Evolutionary conservation across 768 basidiomycete species (phyloP).

Genomic region (Psilocybe cyanescens): DNA sequence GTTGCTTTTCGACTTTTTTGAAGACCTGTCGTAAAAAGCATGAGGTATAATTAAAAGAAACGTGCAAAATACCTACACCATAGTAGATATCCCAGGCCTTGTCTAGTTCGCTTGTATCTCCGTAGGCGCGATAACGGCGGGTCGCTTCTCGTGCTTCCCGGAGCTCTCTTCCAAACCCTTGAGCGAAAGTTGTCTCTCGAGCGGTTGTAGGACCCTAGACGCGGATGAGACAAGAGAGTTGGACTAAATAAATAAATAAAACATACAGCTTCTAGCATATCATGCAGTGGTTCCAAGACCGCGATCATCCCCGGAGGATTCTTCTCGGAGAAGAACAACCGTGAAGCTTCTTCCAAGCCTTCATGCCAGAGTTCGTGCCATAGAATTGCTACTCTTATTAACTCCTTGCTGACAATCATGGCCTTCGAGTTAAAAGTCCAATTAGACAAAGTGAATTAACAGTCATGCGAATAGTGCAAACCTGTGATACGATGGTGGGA

Average conservation of each 20-base stretch:
- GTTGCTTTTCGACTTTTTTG: constrained; percentile 93
- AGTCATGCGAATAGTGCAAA: constrained; percentile 26
- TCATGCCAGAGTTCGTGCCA: constrained; percentile 99
- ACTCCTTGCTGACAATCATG: constrained; percentile 85
- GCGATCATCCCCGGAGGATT: constrained; percentile 98
- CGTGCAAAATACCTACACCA: constrained; percentile 51
- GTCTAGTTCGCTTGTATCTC: constrained; percentile 89
- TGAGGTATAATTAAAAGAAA: not conserved
- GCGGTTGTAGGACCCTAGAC: constrained; percentile 89
- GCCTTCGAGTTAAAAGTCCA: constrained; percentile 51
- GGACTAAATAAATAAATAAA: not conserved
- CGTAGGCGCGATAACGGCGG: constrained; percentile 81
- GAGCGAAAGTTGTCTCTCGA: constrained; percentile 92
- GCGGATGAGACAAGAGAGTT: constrained; percentile 1
- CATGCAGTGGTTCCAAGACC: constrained; percentile 89
- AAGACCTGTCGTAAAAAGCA: constrained; percentile 65
- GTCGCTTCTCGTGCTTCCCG: constrained; percentile 92
- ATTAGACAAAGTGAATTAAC: not conserved
- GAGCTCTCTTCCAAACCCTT: constrained; percentile 92
- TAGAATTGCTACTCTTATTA: constrained; percentile 95
- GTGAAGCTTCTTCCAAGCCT: constrained; percentile 95
- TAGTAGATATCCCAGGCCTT: constrained; percentile 99
- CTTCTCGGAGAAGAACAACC: constrained; percentile 95
- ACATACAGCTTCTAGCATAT: constrained; percentile 83
- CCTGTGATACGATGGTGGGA: constrained; percentile 84